These are phyloP conservation scores for Caloboletus inedulis DNA, from an alignment of 1,284 basidiomycete genomes.

Conservation along the genomic window DNA sequence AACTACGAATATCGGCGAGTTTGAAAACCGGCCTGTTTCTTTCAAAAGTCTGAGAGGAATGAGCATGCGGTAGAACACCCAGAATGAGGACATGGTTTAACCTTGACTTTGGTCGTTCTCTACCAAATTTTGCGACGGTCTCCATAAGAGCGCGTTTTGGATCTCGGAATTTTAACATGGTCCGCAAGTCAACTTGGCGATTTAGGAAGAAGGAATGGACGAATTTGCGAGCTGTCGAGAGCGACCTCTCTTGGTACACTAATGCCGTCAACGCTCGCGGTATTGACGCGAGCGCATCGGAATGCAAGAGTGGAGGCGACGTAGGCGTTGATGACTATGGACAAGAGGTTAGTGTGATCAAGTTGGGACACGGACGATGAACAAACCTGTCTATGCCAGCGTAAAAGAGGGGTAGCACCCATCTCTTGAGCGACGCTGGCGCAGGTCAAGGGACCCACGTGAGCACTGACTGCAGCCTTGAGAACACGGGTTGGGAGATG, in stretches of 20 bases:
- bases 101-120: conserved; percentile 75
- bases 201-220: conserved; percentile 83
- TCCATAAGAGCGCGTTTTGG: conserved; percentile 79
- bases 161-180: conserved; percentile 87
- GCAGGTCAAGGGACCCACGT: conserved; percentile 84
- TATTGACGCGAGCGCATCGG: conserved; percentile 74
- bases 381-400: conserved; percentile 69
- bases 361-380: background rate
- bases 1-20: conserved; percentile 89
- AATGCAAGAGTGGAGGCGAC: conserved; percentile 54
- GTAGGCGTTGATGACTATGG: conserved; percentile 46
- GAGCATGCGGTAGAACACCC: background rate
- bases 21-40: conserved; percentile 88
- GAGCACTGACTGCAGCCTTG: conserved; percentile 87
- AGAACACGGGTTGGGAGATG: conserved; percentile 88
- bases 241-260: conserved; percentile 74
- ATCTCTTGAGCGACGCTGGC: conserved; percentile 82
- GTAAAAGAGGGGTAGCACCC: conserved; percentile 63
- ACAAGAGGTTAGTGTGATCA: conserved; percentile 10
- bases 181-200: conserved; percentile 76
- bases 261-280: conserved; percentile 75
- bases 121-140: conserved; percentile 74
- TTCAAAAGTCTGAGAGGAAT: conserved; percentile 62
- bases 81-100: conserved; percentile 31
- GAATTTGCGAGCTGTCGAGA: conserved; percentile 77